Base-by-base conservation (phyloP, 176 grass and related monocot species). In the Pontederia crassipes region DNA sequence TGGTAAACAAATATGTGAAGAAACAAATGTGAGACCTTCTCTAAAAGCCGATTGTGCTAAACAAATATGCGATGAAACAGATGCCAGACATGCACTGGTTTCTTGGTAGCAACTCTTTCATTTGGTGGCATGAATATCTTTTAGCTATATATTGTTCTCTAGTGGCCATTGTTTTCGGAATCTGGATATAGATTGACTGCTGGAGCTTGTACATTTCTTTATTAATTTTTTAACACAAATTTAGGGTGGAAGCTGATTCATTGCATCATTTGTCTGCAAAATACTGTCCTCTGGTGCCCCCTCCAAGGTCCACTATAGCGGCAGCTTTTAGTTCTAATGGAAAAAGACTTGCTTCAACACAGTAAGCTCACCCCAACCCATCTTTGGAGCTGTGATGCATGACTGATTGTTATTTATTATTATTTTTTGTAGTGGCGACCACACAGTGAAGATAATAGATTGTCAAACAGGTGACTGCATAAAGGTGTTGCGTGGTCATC, bases 391-490 rank as follows among this genome's bases (percentile, higher is more conserved):
- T 51, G 63, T 24, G 35, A 47, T 51, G 46, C 50, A 62, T 54
- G 15, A 80, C 77, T 84, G 61, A 83, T 63, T 77, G 46, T 52
- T 62, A 40, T 40, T 86, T 9, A 83, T 63, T 77, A 51, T 52
- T 62, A 40, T 40, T 86, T 9, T 74, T 77, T 66, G 45, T 76
- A 98, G 94, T 77, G 94, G 94, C 52, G 94, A 98, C 55, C 94
- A 98, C 75, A 98, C 94, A 45, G 94, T 98, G 46, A 98, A 98
- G 84, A 87, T 98, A 81, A 88, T 98, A 62, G 84, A 98, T 72
- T 88, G 88, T 69, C 84, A 86, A 79, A 98, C 72, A 54, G 88
- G 94, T 60, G 92, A 86, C 57, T 93, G 94, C 78, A 71, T 92
- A 74, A 98, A 93, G 76, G 82, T 83, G 79, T 72, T 98, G 72